Conservation (phyloP, 176 grass and related monocot species). For the Lolium perenne region DNA sequence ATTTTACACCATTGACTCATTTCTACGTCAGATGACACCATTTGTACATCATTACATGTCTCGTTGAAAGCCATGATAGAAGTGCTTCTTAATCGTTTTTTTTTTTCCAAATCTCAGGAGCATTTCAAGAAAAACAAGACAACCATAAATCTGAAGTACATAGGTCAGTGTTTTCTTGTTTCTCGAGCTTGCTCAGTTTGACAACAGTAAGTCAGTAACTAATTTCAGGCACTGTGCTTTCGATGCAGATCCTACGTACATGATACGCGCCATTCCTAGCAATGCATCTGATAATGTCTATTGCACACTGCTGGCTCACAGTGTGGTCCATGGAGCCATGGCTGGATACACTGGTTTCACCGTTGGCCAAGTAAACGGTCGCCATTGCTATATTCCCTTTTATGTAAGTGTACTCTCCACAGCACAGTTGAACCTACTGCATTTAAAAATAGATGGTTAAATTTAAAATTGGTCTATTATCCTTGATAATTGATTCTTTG, state of each 20-base stretch:
- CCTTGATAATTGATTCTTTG: background rate
- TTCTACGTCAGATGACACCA: background rate
- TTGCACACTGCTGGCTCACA: constrained; percentile 87
- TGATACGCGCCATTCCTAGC: constrained; percentile 97
- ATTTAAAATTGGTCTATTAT: background rate
- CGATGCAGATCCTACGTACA: constrained; percentile 98
- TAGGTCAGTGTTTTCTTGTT: constrained; percentile 51
- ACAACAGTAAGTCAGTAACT: background rate
- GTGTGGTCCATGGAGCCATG: constrained; percentile 91
- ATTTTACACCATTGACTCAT: background rate
- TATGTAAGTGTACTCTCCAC: constrained; percentile 53
- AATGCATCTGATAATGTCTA: constrained; percentile 98
- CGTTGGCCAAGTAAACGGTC: constrained; percentile 80
- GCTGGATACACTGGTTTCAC: constrained; percentile 97
- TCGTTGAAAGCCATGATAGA: background rate
- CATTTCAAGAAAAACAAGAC: constrained; percentile 83
- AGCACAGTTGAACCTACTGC: too few species aligned
- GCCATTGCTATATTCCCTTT: constrained; percentile 93
- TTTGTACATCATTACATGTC: background rate
- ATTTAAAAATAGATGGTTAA: background rate
- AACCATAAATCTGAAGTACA: constrained; percentile 93
- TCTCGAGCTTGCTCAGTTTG: background rate
- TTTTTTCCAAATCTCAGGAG: constrained; percentile 53
- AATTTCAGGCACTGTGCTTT: constrained; percentile 23
- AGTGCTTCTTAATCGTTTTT: constrained; percentile 30